phyloP scores from a whole-genome alignment of 2,329 filamentous ascomycete genomes.

The Colletotrichum incanum region DNA sequence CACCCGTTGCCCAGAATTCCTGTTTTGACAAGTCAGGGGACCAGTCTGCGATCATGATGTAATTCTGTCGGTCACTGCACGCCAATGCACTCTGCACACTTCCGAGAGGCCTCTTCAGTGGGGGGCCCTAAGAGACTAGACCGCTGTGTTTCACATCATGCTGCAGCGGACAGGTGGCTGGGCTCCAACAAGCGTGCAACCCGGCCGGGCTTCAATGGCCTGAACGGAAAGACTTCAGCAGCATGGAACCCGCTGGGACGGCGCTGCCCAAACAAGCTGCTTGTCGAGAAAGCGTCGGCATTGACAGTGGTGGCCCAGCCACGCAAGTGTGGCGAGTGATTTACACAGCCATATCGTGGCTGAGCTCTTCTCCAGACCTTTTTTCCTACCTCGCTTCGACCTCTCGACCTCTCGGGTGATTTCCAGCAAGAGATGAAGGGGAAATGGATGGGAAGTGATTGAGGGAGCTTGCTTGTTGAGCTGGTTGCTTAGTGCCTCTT shows the following conservation, averaged over 20 bases:
- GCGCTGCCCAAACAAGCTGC: background rate
- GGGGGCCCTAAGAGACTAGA: slow-evolving; percentile 27
- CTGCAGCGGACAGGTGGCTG: slow-evolving; percentile 22
- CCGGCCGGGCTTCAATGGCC: slow-evolving; percentile 22
- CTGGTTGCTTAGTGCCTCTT: background rate
- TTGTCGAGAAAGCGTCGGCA: background rate
- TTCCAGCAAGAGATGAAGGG: slow-evolving; percentile 9
- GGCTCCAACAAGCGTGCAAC: slow-evolving; percentile 18
- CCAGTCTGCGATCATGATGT: slow-evolving; percentile 38
- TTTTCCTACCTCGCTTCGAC: background rate
- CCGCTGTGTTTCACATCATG: slow-evolving; percentile 32
- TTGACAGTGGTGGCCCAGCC: slow-evolving; percentile 12
- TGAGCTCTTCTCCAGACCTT: slow-evolving; percentile 25
- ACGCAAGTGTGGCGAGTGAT: slow-evolving; percentile 24
- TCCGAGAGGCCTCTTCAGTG: slow-evolving; percentile 41
- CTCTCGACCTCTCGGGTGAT: slow-evolving; percentile 15
- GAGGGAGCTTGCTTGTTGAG: slow-evolving; percentile 8
- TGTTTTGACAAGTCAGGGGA: slow-evolving; percentile 42
- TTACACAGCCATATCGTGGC: slow-evolving; percentile 33
- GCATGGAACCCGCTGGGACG: background rate
- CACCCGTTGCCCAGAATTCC: slow-evolving; percentile 35
- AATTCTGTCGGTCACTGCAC: slow-evolving; percentile 41
- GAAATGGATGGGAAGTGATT: background rate
- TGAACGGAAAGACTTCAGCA: slow-evolving; percentile 7
- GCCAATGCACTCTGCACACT: slow-evolving; percentile 28